These are phyloP conservation scores for Fraxinus latifolia DNA, from an alignment of 305 asterid species.

Conservation along the genomic window DNA sequence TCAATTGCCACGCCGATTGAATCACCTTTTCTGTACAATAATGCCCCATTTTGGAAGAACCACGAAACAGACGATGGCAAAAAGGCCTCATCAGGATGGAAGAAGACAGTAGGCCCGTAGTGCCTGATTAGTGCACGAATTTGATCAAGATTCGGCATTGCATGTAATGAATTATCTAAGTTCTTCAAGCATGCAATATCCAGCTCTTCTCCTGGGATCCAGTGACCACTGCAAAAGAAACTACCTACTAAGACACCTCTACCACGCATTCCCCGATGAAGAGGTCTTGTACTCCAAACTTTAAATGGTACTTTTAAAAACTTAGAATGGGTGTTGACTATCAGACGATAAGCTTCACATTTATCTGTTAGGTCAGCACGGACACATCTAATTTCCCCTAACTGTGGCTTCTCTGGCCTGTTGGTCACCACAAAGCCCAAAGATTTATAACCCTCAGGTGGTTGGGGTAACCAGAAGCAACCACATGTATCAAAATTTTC, in stretches of 20 bases:
- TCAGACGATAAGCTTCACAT: slow-evolving; percentile 44
- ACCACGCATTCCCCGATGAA: slow-evolving; percentile 56
- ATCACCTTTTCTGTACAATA: slow-evolving; percentile 38
- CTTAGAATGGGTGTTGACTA: slow-evolving; percentile 41
- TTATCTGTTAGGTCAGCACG: slow-evolving; percentile 67
- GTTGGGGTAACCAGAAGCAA: slow-evolving; percentile 74
- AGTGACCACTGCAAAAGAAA: slow-evolving; percentile 52
- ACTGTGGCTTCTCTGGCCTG: slow-evolving; percentile 55
- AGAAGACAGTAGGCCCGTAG: slow-evolving; percentile 79
- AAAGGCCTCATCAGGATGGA: slow-evolving; percentile 72
- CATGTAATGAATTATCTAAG: slow-evolving; percentile 40
- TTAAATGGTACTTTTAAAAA: slow-evolving; percentile 41
- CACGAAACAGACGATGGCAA: slow-evolving; percentile 82
- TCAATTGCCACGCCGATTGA: slow-evolving; percentile 48
- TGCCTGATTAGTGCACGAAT: slow-evolving; percentile 59
- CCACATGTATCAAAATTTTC: slow-evolving; percentile 48
- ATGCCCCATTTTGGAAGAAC: slow-evolving; percentile 76
- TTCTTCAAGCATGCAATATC: slow-evolving; percentile 68
- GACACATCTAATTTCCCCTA: slow-evolving; percentile 65
- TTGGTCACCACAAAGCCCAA: slow-evolving; percentile 67
- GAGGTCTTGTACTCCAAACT: slow-evolving; percentile 60
- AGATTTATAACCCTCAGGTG: slow-evolving; percentile 72
- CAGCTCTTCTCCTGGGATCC: slow-evolving; percentile 41
- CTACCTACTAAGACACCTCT: slow-evolving; percentile 72
- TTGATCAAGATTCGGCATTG: slow-evolving; percentile 80